Evolutionary conservation across 164 flowering plant genomes (phyloP), one percentile per base, ranked within the genome.

Genomic region (Chimonanthus salicifolius): DNA sequence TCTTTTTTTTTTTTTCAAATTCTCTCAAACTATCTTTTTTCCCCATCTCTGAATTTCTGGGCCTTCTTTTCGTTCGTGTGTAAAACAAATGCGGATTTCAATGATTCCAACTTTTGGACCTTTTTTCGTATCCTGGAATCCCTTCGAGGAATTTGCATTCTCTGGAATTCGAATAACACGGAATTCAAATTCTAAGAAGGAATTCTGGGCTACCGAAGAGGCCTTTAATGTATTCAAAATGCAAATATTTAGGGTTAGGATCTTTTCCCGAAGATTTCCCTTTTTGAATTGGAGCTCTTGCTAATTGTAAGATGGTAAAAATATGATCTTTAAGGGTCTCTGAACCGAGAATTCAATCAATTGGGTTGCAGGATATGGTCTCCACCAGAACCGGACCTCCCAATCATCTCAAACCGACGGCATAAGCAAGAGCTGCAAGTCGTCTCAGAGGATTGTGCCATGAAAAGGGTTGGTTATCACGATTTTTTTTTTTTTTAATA

Each of bases 351-450:
- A 44, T 66, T 45, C 46, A 10, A 13, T 44, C 46, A 5, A 54
- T 74, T 5, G 7, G 47, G 7, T 77, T 70, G 74, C 82, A 87
- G 91, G 73, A 63, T 81, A 46, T 84, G 89, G 90, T 68, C 72
- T 63, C 80, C 86, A 4, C 73, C 83, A 0, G 94, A 89, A 77
- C 82, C 90, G 20, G 76, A 75, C 54, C 78, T 75, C 43, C 89
- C 79, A 78, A 78, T 87, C 54, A 72, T 88, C 11, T 75, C 90
- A 2, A 78, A 64, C 78, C 87, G 72, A 43, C 85, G 86, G 48
- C 85, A 76, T 43, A 92, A 88, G 8, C 96, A 90, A 70, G 93
- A 90, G 83, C 73, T 85, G 62, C 84, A 85, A 76, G 72, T 87
- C 62, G 74, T 85, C 6, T 71, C 91, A 8, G 89, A 84, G 47